Evolutionary conservation across 805 yeast species (phyloP).

Genomic region (Starmerella vaccinii): DNA sequence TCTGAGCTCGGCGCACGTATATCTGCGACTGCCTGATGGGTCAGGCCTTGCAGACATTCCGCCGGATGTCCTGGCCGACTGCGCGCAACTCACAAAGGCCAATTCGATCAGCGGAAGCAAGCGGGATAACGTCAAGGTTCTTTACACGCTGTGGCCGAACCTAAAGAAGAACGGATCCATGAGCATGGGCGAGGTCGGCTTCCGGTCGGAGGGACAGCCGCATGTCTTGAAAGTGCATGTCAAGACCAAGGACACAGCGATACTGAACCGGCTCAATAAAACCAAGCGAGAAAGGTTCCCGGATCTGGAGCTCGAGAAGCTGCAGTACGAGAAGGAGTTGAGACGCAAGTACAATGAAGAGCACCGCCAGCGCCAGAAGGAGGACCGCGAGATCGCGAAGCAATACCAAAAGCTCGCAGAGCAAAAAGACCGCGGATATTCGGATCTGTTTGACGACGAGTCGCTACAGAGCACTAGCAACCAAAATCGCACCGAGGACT

Average conservation of each 20-base stretch:
- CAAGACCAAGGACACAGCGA: slow-evolving; percentile 44
- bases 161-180: slow-evolving; percentile 8
- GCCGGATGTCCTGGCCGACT: slow-evolving; percentile 42
- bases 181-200: slow-evolving; percentile 1
- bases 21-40: slow-evolving; percentile 47
- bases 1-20: slow-evolving; percentile 67
- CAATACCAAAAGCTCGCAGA: slow-evolving; percentile 27
- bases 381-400: slow-evolving; percentile 32
- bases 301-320: slow-evolving; percentile 14
- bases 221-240: slow-evolving; percentile 45
- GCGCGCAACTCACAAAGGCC: slow-evolving; percentile 58
- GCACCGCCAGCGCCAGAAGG: slow-evolving; percentile 34
- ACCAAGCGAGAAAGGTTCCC: neutral
- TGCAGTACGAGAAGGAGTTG: slow-evolving; percentile 35
- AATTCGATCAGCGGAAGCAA: slow-evolving; percentile 43
- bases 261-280: slow-evolving; percentile 36
- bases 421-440: slow-evolving; percentile 37
- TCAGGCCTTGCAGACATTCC: slow-evolving; percentile 42
- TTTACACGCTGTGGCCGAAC: slow-evolving; percentile 30
- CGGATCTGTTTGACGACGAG: slow-evolving; percentile 42
- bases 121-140: slow-evolving; percentile 5
- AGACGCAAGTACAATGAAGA: slow-evolving; percentile 26
- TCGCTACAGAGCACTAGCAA: slow-evolving; percentile 38
- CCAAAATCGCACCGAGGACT: slow-evolving; percentile 41
- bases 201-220: slow-evolving; percentile 1